Conservation (phyloP, 805 yeast species). For the Wickerhamiella domercqiae region DNA sequence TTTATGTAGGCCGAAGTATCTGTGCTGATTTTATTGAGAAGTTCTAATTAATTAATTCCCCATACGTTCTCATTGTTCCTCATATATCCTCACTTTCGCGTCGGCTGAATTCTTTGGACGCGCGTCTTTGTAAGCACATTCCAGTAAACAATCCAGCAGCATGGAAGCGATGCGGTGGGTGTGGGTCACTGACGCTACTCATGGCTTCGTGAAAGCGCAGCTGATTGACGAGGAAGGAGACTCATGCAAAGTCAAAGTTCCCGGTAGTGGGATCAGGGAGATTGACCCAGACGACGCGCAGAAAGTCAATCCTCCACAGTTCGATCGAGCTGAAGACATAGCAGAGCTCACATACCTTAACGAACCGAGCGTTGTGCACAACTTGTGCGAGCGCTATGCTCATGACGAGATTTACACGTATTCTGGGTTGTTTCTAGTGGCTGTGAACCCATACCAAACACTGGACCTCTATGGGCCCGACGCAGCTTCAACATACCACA, state of each 20-base stretch:
- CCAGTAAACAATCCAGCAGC: too few relatives aligned
- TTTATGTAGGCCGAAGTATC: too few relatives aligned
- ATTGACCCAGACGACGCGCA: constrained; percentile 28
- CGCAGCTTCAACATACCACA: constrained; percentile 41
- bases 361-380: constrained; percentile 89
- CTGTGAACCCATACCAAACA: constrained; percentile 77
- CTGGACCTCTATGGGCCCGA: constrained; percentile 56
- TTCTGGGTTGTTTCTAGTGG: constrained; percentile 89
- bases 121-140: too few relatives aligned
- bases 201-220: constrained; percentile 30
- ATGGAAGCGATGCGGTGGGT: constrained; percentile 40
- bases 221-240: constrained; percentile 26
- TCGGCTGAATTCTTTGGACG: too few relatives aligned
- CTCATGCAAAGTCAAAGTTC: constrained; percentile 25
- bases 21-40: too few relatives aligned
- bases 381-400: constrained; percentile 58
- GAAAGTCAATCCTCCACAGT: constrained; percentile 74
- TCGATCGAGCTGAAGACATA: constrained; percentile 86
- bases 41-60: too few relatives aligned
- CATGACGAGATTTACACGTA: constrained; percentile 79
- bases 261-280: constrained; percentile 26
- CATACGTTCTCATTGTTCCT: too few relatives aligned
- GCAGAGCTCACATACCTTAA: constrained; percentile 88
- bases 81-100: too few relatives aligned
- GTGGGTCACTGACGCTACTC: constrained; percentile 55